These are phyloP conservation scores for Lophiostoma macrostomum DNA, from an alignment of 495 filamentous ascomycete species.

Conservation along the genomic window DNA sequence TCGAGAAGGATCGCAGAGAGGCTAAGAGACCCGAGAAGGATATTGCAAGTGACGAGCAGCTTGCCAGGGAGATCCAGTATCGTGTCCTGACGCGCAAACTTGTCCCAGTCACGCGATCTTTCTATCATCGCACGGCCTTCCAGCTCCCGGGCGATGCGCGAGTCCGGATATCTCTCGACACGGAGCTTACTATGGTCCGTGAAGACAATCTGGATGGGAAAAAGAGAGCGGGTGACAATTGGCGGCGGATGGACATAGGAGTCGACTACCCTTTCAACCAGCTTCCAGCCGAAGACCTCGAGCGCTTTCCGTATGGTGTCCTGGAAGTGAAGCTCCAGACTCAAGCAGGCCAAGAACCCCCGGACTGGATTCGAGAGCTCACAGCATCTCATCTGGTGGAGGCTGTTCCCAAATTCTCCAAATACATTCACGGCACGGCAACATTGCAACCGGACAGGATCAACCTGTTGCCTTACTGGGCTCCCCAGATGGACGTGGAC, in stretches of 20 bases:
- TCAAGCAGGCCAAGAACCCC: slow-evolving; percentile 92
- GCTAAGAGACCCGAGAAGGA: slow-evolving; percentile 87
- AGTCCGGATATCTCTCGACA: slow-evolving; percentile 95
- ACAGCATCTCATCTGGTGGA: slow-evolving; percentile 92
- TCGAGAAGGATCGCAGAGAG: slow-evolving; percentile 90
- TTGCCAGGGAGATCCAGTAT: slow-evolving; percentile 92
- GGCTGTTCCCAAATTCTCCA: slow-evolving; percentile 97
- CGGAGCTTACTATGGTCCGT: slow-evolving; percentile 87
- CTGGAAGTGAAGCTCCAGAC: slow-evolving; percentile 98
- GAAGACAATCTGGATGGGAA: slow-evolving; percentile 91
- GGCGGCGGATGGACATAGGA: slow-evolving; percentile 96
- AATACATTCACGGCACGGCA: slow-evolving; percentile 95
- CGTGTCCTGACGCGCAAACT: slow-evolving; percentile 79
- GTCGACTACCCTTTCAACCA: slow-evolving; percentile 94
- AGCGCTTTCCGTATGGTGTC: slow-evolving; percentile 92
- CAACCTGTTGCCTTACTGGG: slow-evolving; percentile 91
- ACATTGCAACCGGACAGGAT: slow-evolving; percentile 84
- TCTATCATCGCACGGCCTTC: slow-evolving; percentile 97
- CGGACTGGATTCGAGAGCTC: slow-evolving; percentile 91
- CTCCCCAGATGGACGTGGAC: slow-evolving; percentile 96
- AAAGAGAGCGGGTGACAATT: slow-evolving; percentile 76
- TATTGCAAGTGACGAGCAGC: slow-evolving; percentile 82
- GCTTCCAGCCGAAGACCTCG: slow-evolving; percentile 76
- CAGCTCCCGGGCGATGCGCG: slow-evolving; percentile 94
- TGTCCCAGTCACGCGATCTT: slow-evolving; percentile 82